Percentiles rank a stretch among this genome's conserved stretches.
Conservation (phyloP, 768 basidiomycete species). For the Pisolithus tinctorius region DNA sequence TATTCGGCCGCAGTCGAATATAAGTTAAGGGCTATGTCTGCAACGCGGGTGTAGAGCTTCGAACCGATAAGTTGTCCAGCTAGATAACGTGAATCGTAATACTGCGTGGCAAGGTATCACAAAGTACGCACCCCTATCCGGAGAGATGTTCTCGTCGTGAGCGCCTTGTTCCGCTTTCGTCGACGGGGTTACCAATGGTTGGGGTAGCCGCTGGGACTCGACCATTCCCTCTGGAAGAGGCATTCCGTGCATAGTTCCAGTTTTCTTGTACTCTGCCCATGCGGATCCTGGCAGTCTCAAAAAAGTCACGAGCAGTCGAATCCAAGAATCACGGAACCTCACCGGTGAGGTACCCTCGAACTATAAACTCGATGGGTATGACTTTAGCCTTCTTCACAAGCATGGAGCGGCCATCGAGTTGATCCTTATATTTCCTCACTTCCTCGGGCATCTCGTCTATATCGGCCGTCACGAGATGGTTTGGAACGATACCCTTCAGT, state of each 20-base stretch:
- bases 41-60: conserved; percentile 55
- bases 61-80: conserved; percentile 62
- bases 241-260: conserved; percentile 85
- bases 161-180: conserved; percentile 93
- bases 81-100: conserved; percentile 18
- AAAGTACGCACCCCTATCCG: conserved; percentile 52
- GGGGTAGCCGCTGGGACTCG: conserved; percentile 79
- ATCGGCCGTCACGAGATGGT: conserved; percentile 79
- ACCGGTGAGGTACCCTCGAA: conserved; percentile 97
- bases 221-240: conserved; percentile 62
- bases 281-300: conserved; percentile 64
- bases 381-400: conserved; percentile 86
- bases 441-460: conserved; percentile 79
- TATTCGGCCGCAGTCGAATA: conserved; percentile 73
- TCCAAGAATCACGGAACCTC: conserved; percentile 10
- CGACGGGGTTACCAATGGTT: conserved; percentile 90
- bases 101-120: not conserved
- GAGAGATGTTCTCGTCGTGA: conserved; percentile 95
- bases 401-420: conserved; percentile 83
- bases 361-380: conserved; percentile 90
- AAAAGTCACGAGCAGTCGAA: not conserved
- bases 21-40: conserved; percentile 52
- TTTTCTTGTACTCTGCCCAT: conserved; percentile 89
- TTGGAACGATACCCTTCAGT: conserved; percentile 72
- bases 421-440: conserved; percentile 63